Conservation (phyloP, 75 land plant species). For the Azolla pinnata region DNA sequence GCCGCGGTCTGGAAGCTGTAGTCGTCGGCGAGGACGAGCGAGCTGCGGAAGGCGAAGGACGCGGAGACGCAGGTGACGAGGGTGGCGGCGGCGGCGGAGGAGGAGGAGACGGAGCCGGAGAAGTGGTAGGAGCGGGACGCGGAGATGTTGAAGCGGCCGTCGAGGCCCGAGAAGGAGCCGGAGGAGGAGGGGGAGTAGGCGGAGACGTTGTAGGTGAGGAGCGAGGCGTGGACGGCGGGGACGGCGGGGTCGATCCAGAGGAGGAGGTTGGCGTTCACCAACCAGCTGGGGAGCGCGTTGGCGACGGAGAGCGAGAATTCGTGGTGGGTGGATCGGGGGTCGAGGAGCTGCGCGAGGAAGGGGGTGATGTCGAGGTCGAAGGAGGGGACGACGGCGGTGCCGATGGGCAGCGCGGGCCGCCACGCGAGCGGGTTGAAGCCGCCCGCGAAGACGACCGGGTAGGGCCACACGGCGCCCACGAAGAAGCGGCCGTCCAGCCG, state of each 20-base stretch:
- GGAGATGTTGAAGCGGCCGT: conserved; percentile 41
- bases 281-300: conserved; percentile 59
- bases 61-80: conserved; percentile 37
- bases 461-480: conserved; percentile 79
- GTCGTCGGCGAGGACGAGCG: conserved; percentile 29
- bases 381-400: conserved; percentile 71
- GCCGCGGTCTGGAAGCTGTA: conserved; percentile 29
- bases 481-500: conserved; percentile 46
- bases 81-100: conserved; percentile 61
- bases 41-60: conserved; percentile 31
- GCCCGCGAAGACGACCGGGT: conserved; percentile 80
- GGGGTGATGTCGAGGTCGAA: conserved; percentile 78
- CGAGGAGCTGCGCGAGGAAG: conserved; percentile 52
- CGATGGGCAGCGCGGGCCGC: conserved; percentile 79
- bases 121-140: conserved; percentile 33
- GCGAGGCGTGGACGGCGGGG: conserved; percentile 22
- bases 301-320: conserved; percentile 39
- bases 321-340: conserved; percentile 48
- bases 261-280: conserved; percentile 62
- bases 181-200: conserved; percentile 1
- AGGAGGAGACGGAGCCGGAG: conserved; percentile 61
- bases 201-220: conserved; percentile 20
- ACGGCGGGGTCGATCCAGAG: conserved; percentile 57
- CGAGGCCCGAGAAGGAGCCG: conserved; percentile 36
- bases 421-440: conserved; percentile 78